phyloP scores from a whole-genome alignment of 2,329 filamentous ascomycete genomes.

The Rasamsonia emersonii region DNA sequence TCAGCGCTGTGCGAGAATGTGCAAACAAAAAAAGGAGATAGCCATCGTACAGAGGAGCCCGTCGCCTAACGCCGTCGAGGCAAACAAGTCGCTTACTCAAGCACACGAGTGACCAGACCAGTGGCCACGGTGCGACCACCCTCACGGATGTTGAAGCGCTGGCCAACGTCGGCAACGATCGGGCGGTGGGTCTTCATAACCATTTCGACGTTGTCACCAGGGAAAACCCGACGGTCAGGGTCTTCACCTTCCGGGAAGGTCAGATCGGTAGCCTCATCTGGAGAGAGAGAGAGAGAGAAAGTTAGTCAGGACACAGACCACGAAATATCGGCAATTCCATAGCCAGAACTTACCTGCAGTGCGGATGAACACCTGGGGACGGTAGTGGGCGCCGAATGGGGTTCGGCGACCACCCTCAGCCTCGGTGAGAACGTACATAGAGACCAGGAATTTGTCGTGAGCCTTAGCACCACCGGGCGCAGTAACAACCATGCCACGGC shows the following conservation, averaged over 20 bases:
- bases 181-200: constrained; percentile 75
- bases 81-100: no score
- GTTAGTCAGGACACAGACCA: not conserved
- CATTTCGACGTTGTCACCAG: constrained; percentile 99
- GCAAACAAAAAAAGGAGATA: constrained; percentile 21
- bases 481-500: constrained; percentile 87
- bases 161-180: constrained; percentile 78
- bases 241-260: constrained; percentile 82
- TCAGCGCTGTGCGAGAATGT: constrained; percentile 26
- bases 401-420: constrained; percentile 97
- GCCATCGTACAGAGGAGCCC: constrained; percentile 22
- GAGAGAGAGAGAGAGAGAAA: constrained; percentile 1
- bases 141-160: constrained; percentile 98
- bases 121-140: constrained; percentile 85
- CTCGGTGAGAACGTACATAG: constrained; percentile 95
- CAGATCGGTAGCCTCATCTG: constrained; percentile 62
- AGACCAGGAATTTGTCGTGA: constrained; percentile 84
- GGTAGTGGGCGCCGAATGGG: constrained; percentile 92
- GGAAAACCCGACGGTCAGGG: constrained; percentile 79
- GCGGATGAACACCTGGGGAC: constrained; percentile 90
- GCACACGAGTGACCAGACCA: constrained; percentile 68
- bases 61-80: constrained; percentile 1
- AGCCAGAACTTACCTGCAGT: constrained; percentile 64
- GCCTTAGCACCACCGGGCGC: constrained; percentile 77
- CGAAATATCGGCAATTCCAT: constrained; percentile 6